Conservation (phyloP, 345 rosid genomes). For the Hypericum perforatum region DNA sequence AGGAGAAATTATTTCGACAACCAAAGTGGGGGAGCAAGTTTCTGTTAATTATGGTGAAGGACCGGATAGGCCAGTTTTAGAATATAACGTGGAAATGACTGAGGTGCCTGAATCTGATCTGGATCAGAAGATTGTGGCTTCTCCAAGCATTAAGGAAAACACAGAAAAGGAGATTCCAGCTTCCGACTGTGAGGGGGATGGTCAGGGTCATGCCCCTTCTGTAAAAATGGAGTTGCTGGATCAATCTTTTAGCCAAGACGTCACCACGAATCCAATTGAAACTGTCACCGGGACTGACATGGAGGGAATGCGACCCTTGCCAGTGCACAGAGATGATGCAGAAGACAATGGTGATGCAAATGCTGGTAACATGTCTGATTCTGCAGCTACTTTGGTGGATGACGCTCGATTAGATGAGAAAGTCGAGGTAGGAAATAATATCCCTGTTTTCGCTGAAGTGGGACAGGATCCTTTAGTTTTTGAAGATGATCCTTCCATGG, state of each 20-base stretch:
- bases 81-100: constrained; percentile 19
- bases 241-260: constrained; percentile 12
- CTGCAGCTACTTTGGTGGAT: neutral
- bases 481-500: constrained; percentile 31
- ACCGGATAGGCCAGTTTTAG: constrained; percentile 9
- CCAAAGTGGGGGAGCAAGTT: constrained; percentile 22
- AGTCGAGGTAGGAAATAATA: constrained; percentile 8
- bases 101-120: constrained; percentile 8
- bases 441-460: constrained; percentile 13
- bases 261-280: constrained; percentile 15
- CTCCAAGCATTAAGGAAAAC: neutral
- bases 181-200: constrained; percentile 11
- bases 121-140: constrained; percentile 16
- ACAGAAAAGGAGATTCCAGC: constrained; percentile 12
- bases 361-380: constrained; percentile 8
- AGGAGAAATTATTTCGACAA: constrained; percentile 20
- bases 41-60: constrained; percentile 9
- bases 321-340: constrained; percentile 14
- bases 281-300: constrained; percentile 11
- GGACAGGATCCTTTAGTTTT: constrained; percentile 27
- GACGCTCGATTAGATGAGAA: constrained; percentile 12
- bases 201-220: neutral
- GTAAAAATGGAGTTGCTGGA: constrained; percentile 11
- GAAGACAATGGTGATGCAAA: neutral
- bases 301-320: constrained; percentile 14